Base-by-base conservation (phyloP, 2,329 filamentous ascomycete species). In the Arthroderma uncinatum region DNA sequence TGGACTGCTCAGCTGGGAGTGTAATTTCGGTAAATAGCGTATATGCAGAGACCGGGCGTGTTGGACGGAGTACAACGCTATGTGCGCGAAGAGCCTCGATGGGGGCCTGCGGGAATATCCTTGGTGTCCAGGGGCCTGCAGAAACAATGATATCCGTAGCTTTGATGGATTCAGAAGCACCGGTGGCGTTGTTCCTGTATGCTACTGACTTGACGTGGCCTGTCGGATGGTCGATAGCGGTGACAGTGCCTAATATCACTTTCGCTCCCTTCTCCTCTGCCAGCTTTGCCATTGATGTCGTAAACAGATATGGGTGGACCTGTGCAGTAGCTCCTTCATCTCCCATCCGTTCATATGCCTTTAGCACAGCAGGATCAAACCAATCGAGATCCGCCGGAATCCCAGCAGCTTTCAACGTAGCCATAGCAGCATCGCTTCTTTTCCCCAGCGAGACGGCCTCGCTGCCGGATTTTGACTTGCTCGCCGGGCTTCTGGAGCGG, bases 231-330 rank as follows among this genome's bases (percentile, higher is more conserved):
- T 80, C 78, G 60, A 96, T 86, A 14, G 74, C 75, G 2, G 82
- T 89, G 2, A 90, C 90, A 1, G 82, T 79, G 8, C 84, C 83
- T 44, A 85, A 77, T 30, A 82, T 76, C 55, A 96, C 78, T 21
- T 84, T 80, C 62, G 80, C 82, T 1, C 87, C 87, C 25, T 78
- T 79, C 54, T 87, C 81, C 57, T 80, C 74, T 0, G 92, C 90
- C 10, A 96, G 78, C 42, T 82, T 76, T 3, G 87, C 88, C 71
- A 97, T 94, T 14, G 84, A 79, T 0, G 82, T 92, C 0, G 93
- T 97, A 68, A 98, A 97, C 47, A 89, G 84, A 60, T 85, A 87
- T 0, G 93, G 93, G 66, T 98, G 92, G 2, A 97, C 92, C 72
- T 98, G 93, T 0, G 93, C 88, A 1, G 93, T 97, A 60, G 89